These are phyloP conservation scores for Heritiera littoralis DNA, from an alignment of 345 rosid species.

Conservation along the genomic window DNA sequence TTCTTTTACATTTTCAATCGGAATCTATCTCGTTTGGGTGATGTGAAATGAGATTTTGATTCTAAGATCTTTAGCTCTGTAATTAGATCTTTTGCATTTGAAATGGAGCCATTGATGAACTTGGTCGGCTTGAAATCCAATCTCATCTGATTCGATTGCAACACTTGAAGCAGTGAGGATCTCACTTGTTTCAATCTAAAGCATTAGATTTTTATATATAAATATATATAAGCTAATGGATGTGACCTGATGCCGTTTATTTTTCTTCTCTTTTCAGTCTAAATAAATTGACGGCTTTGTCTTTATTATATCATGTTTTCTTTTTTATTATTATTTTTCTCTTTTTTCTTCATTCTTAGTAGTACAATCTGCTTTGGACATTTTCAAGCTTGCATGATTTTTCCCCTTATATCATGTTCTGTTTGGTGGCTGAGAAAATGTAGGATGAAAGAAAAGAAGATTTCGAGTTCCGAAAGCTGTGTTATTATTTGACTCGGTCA, in stretches of 20 bases:
- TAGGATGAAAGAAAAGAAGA: neutral
- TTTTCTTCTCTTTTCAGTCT: too few species aligned
- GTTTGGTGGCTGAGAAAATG: constrained; percentile 26
- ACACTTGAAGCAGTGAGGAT: constrained; percentile 20
- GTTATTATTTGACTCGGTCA: neutral
- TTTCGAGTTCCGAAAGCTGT: constrained; percentile 13
- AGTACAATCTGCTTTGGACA: constrained; percentile 8
- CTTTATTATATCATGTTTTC: constrained; percentile 1
- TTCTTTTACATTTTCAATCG: neutral
- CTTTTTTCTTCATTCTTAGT: neutral
- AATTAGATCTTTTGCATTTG: constrained; percentile 27
- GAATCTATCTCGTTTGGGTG: neutral
- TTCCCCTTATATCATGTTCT: neutral
- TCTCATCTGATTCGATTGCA: neutral
- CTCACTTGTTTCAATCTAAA: neutral
- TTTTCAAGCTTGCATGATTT: neutral
- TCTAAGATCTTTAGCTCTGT: constrained; percentile 25
- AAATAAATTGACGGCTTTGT: neutral
- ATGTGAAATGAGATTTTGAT: constrained; percentile 13
- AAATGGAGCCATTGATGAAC: neutral
- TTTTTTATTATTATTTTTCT: neutral
- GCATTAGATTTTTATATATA: neutral
- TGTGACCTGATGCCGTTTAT: too few species aligned
- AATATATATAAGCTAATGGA: neutral
- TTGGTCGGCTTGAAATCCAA: neutral